Conservation (phyloP, 306 rosid species). For the Glycyrrhiza uralensis region DNA sequence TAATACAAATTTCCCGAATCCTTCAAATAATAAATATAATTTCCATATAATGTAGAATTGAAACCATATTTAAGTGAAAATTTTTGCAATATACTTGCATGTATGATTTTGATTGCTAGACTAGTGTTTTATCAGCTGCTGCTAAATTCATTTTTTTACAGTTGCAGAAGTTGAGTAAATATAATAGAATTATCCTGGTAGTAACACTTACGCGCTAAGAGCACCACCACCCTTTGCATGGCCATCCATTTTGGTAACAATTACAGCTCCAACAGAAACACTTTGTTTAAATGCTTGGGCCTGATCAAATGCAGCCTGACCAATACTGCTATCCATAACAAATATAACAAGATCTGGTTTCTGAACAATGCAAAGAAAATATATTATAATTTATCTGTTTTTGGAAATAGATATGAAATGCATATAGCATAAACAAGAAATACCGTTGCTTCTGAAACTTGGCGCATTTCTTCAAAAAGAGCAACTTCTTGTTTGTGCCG, state of each 20-base stretch:
- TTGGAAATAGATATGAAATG: background rate
- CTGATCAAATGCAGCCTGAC: conserved; percentile 89
- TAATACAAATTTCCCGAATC: conserved; percentile 15
- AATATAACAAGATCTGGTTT: conserved; percentile 82
- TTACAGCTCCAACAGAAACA: conserved; percentile 83
- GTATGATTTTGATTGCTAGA: background rate
- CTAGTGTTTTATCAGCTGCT: background rate
- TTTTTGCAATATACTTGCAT: background rate
- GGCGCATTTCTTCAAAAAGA: conserved; percentile 92
- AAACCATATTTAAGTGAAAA: background rate
- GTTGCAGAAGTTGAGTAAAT: background rate
- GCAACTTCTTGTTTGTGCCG: conserved; percentile 85
- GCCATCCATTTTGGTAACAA: conserved; percentile 83
- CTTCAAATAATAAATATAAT: background rate
- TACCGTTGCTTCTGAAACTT: conserved; percentile 89
- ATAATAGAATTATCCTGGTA: background rate
- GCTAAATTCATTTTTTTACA: background rate
- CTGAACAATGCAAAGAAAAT: conserved; percentile 42
- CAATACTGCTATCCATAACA: conserved; percentile 91
- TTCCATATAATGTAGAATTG: background rate
- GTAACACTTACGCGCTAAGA: conserved; percentile 73
- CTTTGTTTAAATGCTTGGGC: conserved; percentile 82
- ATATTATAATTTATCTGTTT: background rate
- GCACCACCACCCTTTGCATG: conserved; percentile 90
- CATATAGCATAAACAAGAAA: conserved; percentile 15